Evolutionary conservation across 345 rosid genomes (phyloP), one percentile per base, ranked within the genome.

Genomic region (Heritiera littoralis): DNA sequence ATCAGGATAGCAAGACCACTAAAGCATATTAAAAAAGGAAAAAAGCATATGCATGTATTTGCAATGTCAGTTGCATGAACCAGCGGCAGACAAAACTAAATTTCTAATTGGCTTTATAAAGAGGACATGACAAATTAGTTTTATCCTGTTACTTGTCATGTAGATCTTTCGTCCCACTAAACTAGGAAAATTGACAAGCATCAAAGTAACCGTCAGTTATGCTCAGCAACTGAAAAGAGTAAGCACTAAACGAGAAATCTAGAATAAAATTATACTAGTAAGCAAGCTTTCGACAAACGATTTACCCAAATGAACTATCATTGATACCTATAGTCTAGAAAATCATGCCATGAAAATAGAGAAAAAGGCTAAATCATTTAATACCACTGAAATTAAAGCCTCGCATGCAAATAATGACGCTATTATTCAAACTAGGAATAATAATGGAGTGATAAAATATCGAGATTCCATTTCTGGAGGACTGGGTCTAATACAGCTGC

Each of bases 141-240:
- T 23, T 32, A 64, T 5, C 73, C 17, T 14, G 18, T 59, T 56
- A 59, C 41, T 59, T 59, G 35, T 46, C 41, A 41, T 12, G 35
- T 59, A 59, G 35, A 61, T 58, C 51, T 56, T 74, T 38, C 46
- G 45, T 10, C 18, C 66, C 48, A 45, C 38, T 52, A 18, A 4
- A 73, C 20, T 73, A 54, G 30, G 77, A 18, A 74, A 4, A 9
- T 58, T n/a, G 5, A 55, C 10, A 75, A 30, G 60, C 75, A 71
- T 51, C 58, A 30, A 43, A 67, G 52, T 20, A 67, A 43, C 6
- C 17, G 30, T 66, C 13, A 40, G 43, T 13, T 35, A 13, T 12
- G 68, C 32, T 63, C 0, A 9, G 43, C 6, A 64, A 64, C 67
- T 30, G 60, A 6, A 18, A 56, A 55, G 20, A 2, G 5, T n/a